These are phyloP conservation scores for Mycena capillaripes DNA, from an alignment of 768 basidiomycete genomes.

Conservation along the genomic window DNA sequence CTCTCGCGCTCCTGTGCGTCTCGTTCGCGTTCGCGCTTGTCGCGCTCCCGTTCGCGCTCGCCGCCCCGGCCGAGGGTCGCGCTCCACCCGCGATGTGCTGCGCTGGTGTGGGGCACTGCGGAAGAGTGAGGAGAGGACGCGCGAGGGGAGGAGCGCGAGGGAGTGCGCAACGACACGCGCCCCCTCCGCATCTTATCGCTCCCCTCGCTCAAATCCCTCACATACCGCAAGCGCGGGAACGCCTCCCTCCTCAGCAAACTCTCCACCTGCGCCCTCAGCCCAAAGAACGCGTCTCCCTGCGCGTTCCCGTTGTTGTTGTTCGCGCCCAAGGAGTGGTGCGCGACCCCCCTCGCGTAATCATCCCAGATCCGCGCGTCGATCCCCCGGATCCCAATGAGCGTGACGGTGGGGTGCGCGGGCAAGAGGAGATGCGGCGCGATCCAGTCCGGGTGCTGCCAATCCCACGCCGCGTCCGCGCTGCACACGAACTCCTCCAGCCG, in stretches of 20 bases:
- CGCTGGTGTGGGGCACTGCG: too few relatives aligned
- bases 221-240: slow-evolving; percentile 71
- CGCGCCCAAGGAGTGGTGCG: too few relatives aligned
- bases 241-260: slow-evolving; percentile 69
- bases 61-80: too few relatives aligned
- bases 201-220: slow-evolving; percentile 75
- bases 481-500: slow-evolving; percentile 80
- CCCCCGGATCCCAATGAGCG: slow-evolving; percentile 80
- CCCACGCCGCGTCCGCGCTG: slow-evolving; percentile 85
- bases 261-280: slow-evolving; percentile 74
- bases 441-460: slow-evolving; percentile 85
- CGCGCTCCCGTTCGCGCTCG: slow-evolving; percentile 24
- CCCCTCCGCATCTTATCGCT: slow-evolving; percentile 68
- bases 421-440: slow-evolving; percentile 83
- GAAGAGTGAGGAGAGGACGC: too few relatives aligned
- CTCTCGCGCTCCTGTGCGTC: slow-evolving; percentile 31
- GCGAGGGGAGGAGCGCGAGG: too few relatives aligned
- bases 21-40: not conserved
- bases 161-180: slow-evolving; percentile 29
- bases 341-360: slow-evolving; percentile 43
- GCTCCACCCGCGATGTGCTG: too few relatives aligned
- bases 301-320: too few relatives aligned
- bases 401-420: slow-evolving; percentile 71
- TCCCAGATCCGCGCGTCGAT: slow-evolving; percentile 74
- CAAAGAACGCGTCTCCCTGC: slow-evolving; percentile 63